These are phyloP conservation scores for Didymella pinodella DNA, from an alignment of 2,329 filamentous ascomycete species.

Conservation along the genomic window DNA sequence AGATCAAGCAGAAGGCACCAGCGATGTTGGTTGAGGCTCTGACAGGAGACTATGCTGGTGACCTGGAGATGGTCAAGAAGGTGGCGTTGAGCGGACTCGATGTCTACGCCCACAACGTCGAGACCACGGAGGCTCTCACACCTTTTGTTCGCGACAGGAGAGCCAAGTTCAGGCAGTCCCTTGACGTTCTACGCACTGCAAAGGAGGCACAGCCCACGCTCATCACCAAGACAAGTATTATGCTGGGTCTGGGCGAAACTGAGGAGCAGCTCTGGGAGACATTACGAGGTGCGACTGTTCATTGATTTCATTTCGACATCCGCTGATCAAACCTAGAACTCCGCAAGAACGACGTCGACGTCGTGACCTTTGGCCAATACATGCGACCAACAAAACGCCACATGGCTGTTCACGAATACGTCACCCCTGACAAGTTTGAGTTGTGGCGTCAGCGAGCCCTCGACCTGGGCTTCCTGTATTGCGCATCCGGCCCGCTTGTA, in stretches of 20 bases:
- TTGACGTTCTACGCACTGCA: slow-evolving; percentile 79
- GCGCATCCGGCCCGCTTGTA: slow-evolving; percentile 90
- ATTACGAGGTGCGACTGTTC: slow-evolving; percentile 65
- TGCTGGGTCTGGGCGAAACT: slow-evolving; percentile 93
- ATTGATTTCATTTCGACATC: neutral
- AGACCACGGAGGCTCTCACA: slow-evolving; percentile 91
- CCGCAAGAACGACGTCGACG: slow-evolving; percentile 81
- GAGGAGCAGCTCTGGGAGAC: slow-evolving; percentile 85
- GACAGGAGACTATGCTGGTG: slow-evolving; percentile 86
- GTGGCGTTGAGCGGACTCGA: slow-evolving; percentile 90
- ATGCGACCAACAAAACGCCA: slow-evolving; percentile 99
- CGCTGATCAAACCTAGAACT: slow-evolving; percentile 65
- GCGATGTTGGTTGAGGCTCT: slow-evolving; percentile 81
- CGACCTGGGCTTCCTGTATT: slow-evolving; percentile 96
- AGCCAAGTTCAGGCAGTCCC: slow-evolving; percentile 86
- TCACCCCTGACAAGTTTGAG: slow-evolving; percentile 91
- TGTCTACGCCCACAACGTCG: slow-evolving; percentile 96
- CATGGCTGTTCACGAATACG: slow-evolving; percentile 95
- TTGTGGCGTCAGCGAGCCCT: slow-evolving; percentile 88
- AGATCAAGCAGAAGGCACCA: slow-evolving; percentile 80
- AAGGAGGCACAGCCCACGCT: slow-evolving; percentile 79
- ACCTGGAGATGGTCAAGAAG: slow-evolving; percentile 84
- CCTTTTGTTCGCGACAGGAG: slow-evolving; percentile 88
- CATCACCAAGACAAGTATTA: slow-evolving; percentile 98
- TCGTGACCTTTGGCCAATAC: slow-evolving; percentile 99